Evolutionary conservation across 345 rosid species (phyloP), one percentile per base, ranked within the genome.

Genomic region (Eucalyptus sp.): DNA sequence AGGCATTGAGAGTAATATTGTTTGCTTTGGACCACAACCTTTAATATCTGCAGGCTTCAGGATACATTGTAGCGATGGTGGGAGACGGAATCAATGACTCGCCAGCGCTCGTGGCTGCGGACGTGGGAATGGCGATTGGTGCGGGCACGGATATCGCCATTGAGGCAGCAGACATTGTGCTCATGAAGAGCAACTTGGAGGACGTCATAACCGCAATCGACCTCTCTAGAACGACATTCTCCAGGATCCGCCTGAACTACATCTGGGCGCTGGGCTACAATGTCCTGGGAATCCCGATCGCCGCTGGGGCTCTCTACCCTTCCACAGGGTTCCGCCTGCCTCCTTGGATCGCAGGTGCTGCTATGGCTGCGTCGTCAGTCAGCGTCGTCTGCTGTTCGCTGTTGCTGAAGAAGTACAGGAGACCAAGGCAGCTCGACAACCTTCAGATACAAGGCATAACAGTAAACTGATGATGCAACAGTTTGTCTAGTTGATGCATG

Each of bases 311-410:
- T 27, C 95, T 97, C 60, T 97, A 95, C 88, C 99, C 99, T 2
- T 87, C 88, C 2, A 94, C 93, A 0, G 90, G 95, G 50, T 95
- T 96, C 90, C 96, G 99, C 58, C 91, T 97, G 86, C 99, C 99
- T 4, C 99, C 99, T 4, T 97, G 99, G 99, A 95, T 97, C 24
- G 99, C 99, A 14, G 99, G 99, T 29, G 99, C 98, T 9, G 98
- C 99, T 68, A 97, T 97, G 99, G 99, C 99, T 17, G 96, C 99
- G 13, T 97, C 99, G 52, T 97, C 99, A 1, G 99, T 97, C 71
- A 96, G 98, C 87, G 99, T 97, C 22, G 99, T 97, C 50, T 94
- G 98, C 88, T 96, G 98, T 91, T 97, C 98, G 60, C 96, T 96
- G 86, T 88, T 96, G 91, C 89, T 97, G 91, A 95, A 93, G 94